Conservation (phyloP, 2,329 filamentous ascomycete species). For the Ophiognomonia clavigignenti-juglandacearum region DNA sequence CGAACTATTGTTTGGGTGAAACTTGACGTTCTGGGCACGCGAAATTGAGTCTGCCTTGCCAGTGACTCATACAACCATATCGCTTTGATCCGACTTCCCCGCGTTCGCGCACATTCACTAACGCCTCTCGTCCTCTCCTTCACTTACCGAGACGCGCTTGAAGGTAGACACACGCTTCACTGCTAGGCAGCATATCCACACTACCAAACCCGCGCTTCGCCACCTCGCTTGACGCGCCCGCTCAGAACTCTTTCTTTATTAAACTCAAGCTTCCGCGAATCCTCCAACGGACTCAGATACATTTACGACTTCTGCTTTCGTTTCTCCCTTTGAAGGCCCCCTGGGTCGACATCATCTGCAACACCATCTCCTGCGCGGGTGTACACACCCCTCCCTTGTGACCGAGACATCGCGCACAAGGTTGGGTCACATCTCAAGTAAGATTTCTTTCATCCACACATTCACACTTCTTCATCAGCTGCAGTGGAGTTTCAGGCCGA, state of each 20-base stretch:
- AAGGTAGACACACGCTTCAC: too few species aligned
- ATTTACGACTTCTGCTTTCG: not conserved
- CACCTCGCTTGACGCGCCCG: slow-evolving; percentile 1
- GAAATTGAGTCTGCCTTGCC: not conserved
- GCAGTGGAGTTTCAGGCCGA: too few species aligned
- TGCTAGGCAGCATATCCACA: slow-evolving; percentile 11
- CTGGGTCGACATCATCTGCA: not conserved
- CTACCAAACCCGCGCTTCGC: slow-evolving; percentile 5
- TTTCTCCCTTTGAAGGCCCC: not conserved
- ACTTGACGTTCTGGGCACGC: not conserved
- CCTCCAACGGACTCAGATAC: not conserved
- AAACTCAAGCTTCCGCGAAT: not conserved
- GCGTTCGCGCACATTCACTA: not conserved
- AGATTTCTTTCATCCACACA: not conserved
- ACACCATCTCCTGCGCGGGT: not conserved
- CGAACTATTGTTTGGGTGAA: not conserved
- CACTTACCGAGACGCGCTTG: too few species aligned
- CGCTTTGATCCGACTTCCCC: not conserved
- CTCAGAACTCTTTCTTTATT: not conserved
- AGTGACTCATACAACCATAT: slow-evolving; percentile 12
- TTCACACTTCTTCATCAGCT: not conserved
- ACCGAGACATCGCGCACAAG: too few species aligned
- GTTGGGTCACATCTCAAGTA: too few species aligned
- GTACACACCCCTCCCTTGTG: too few species aligned
- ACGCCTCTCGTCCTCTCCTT: too few species aligned